Conservation (phyloP, 139 green algal species). For the Coelastrella sp. region DNA sequence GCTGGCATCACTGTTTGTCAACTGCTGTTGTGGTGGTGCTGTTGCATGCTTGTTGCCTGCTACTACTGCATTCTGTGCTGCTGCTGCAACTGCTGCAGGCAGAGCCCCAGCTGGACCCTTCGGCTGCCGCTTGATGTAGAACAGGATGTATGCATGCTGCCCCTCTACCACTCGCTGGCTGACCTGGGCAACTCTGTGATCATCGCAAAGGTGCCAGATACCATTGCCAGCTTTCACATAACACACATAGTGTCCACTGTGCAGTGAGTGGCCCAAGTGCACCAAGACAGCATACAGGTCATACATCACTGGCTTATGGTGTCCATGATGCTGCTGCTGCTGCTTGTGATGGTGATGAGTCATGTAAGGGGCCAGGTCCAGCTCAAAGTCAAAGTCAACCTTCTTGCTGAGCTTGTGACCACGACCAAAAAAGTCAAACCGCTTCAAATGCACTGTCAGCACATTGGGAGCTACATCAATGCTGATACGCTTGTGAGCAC, state of each 20-base stretch:
- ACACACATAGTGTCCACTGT: conserved; percentile 92
- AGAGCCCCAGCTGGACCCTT: conserved; percentile 31
- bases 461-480: conserved; percentile 87
- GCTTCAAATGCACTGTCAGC: conserved; percentile 90
- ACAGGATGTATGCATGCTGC: conserved; percentile 96
- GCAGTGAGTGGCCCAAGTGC: conserved; percentile 84
- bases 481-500: conserved; percentile 84
- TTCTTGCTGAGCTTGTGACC: conserved; percentile 66
- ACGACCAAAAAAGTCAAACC: conserved; percentile 85
- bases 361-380: conserved; percentile 89
- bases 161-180: conserved; percentile 81
- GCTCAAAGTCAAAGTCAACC: conserved; percentile 80
- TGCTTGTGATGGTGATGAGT: conserved; percentile 34
- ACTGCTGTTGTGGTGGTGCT: conserved; percentile 25
- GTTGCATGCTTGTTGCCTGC: conserved; percentile 7
- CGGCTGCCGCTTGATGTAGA: conserved; percentile 81
- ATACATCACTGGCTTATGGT: conserved; percentile 66
- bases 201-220: conserved; percentile 91
- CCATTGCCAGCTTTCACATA: conserved; percentile 85
- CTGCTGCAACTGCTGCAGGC: background rate
- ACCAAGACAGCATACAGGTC: conserved; percentile 93
- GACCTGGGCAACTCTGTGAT: conserved; percentile 70
- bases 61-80: background rate
- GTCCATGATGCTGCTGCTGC: background rate
- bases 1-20: background rate